phyloP scores from a whole-genome alignment of 768 basidiomycete genomes.

The Lepiota subincarnata region DNA sequence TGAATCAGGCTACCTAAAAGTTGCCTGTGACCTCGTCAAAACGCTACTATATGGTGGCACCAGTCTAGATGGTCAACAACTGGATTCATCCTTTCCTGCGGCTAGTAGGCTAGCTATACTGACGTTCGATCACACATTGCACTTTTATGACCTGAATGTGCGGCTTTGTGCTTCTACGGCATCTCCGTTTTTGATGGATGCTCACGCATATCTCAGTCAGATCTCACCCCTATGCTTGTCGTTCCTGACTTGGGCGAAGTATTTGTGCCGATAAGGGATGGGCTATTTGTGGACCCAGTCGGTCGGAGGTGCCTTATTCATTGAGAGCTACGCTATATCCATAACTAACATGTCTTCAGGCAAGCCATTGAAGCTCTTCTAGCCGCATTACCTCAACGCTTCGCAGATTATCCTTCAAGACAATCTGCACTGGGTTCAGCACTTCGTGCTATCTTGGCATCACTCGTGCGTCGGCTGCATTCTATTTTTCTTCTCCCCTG shows the following conservation, averaged over 20 bases:
- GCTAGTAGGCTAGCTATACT: slow-evolving; percentile 68
- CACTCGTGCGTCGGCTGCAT: slow-evolving; percentile 48
- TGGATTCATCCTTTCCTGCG: slow-evolving; percentile 49
- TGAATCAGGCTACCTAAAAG: slow-evolving; percentile 62
- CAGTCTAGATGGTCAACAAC: slow-evolving; percentile 33
- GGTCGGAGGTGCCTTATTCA: slow-evolving; percentile 57
- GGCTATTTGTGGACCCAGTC: slow-evolving; percentile 72
- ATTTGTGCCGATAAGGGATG: slow-evolving; percentile 71
- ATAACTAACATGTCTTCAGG: slow-evolving; percentile 28
- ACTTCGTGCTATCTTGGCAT: slow-evolving; percentile 64
- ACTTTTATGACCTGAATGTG: slow-evolving; percentile 89
- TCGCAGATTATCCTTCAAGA: slow-evolving; percentile 40
- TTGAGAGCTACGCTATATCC: not conserved
- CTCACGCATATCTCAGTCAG: slow-evolving; percentile 35
- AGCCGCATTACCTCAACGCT: slow-evolving; percentile 57
- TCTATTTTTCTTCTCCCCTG: slow-evolving; percentile 2
- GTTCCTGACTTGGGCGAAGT: slow-evolving; percentile 91
- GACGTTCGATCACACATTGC: slow-evolving; percentile 75
- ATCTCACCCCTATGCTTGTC: slow-evolving; percentile 67
- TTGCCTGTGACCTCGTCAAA: slow-evolving; percentile 60
- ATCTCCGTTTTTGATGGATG: slow-evolving; percentile 11
- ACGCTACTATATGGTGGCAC: slow-evolving; percentile 60
- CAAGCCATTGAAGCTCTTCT: slow-evolving; percentile 64
- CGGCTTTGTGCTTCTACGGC: slow-evolving; percentile 25
- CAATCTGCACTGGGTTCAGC: slow-evolving; percentile 78